Base-by-base conservation (phyloP, 345 rosid genomes). In the Xanthoceras sorbifolium region DNA sequence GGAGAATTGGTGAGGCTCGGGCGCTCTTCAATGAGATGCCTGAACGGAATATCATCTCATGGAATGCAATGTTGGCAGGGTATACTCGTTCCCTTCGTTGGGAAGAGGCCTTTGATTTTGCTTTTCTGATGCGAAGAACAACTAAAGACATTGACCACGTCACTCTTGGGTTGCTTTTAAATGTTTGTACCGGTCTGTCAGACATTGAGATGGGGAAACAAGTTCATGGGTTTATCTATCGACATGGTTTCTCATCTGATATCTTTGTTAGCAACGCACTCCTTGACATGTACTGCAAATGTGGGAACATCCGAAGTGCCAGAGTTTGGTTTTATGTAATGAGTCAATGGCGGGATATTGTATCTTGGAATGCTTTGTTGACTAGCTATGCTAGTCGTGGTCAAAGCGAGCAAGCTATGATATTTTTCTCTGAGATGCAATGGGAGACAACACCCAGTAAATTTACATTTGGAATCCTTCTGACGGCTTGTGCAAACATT, bases 11-110 rank as follows among this genome's bases (percentile, higher is more conserved):
- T 80, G 89, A 89, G 64, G 97, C 97, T 52, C 84, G 93, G 69
- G 81, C 88, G 52, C 90, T 94, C 55, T 94, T 94, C 69, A 82
- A 88, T 83, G 66, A 84, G 81, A 94, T 94, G 97, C 95, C 95
- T 10, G 90, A 88, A 67, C 82, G 89, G 64, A 92, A 89, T 82
- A 73, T 91, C 5, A 40, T 94, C 79, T 89, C 98, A 0, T 94
- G 97, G 97, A 94, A 92, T 63, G 91, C 91, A 22, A 90, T 94
- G 94, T 72, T 92, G 82, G 95, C 91, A 0, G 97, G 95, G 64
- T 93, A 93, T 79, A 86, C 79, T 78, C 85, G 74, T 54, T 81
- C 77, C 10, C 73, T 62, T 18, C 82, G 81, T 71, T 94, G 94
- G 97, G 89, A 91, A 61, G 90, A 88, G 76, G 97, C 95, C 42